Evolutionary conservation across 495 filamentous ascomycete species (phyloP).

Genomic region (Hypoxylon lenormandii): DNA sequence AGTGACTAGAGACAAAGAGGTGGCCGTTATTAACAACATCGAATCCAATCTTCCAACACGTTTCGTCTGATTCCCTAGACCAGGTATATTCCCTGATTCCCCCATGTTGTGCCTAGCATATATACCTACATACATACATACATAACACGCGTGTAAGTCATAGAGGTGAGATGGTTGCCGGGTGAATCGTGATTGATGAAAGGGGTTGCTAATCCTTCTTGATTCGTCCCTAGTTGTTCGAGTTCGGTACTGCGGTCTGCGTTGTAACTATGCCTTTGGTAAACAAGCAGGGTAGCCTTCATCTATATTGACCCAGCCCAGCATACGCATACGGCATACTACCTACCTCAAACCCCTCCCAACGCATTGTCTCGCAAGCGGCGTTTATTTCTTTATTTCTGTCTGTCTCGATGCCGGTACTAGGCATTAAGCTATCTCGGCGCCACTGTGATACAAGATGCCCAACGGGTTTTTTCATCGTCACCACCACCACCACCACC

Average conservation of each 20-base stretch:
- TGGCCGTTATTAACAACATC: conserved; percentile 16
- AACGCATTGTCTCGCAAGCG: conserved; percentile 7
- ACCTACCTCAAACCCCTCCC: not conserved
- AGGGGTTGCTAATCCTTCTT: conserved; percentile 30
- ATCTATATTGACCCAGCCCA: conserved; percentile 15
- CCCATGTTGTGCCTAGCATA: not conserved
- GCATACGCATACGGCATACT: conserved; percentile 2
- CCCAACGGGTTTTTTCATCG: conserved; percentile 12
- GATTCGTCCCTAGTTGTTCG: conserved; percentile 23
- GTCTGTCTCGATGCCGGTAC: conserved; percentile 6
- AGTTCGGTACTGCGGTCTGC: conserved; percentile 33
- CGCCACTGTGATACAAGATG: conserved; percentile 28
- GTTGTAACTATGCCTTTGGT: conserved; percentile 20
- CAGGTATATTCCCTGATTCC: conserved; percentile 31
- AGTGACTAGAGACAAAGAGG: conserved; percentile 3
- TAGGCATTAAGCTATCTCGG: conserved; percentile 20
- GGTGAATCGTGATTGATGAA: conserved; percentile 41
- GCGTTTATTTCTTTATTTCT: conserved; percentile 8
- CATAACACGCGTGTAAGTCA: conserved; percentile 8
- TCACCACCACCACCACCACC: too few relatives aligned
- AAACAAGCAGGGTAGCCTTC: conserved; percentile 27
- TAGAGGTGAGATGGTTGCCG: conserved; percentile 41
- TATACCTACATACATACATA: too few relatives aligned
- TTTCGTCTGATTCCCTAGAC: conserved; percentile 23
- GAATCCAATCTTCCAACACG: conserved; percentile 1